Evolutionary conservation across 73 alveolate genomes (phyloP), one percentile per base, ranked within the genome.

Genomic region (Blepharisma japonicum): DNA sequence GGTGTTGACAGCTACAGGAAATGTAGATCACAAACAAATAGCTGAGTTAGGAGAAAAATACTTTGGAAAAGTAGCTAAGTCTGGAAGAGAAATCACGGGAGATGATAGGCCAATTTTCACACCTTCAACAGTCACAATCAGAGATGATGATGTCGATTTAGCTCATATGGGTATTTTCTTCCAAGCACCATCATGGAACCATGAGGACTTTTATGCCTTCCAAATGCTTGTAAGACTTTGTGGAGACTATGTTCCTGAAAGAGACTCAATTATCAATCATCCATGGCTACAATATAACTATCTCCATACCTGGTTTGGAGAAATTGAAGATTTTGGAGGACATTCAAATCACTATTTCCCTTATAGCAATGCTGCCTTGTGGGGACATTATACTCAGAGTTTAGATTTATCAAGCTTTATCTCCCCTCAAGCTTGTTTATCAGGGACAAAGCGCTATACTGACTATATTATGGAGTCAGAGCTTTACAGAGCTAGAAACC

Each of bases 201-300:
- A 53, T 20, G 68, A 53, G 3, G 68, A 53, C 23, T 53, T n/a
- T 20, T 53, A n/a, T 20, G 68, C 68, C 3, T 53, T 53, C 23
- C 23, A 53, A 20, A n/a, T 53, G 23, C 68, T 53, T 2, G 23
- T 20, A n/a, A 14, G 23, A n/a, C 18, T 53, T 53, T 53, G 68
- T 14, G 68, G 68, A n/a, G 68, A 53, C 18, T 53, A 53, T 53
- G 68, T 53, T 53, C 68, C 68, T 53, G 18, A 14, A 53, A 53
- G 68, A 53, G 68, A 53, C 23, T n/a, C 32, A n/a, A 53, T 53
- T 2, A 20, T 53, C 0, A 53, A 53, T 53, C 32, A 53, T 53
- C 6, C 68, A n/a, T 53, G 23, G 18, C 23, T 53, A 53, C 23
- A 53, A 53, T 53, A 53, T 53, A 53, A 53, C 68, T n/a, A 14